Percentiles rank a stretch among this genome's conserved stretches.
phyloP scores from a whole-genome alignment of 257 asterid species.

The Ilex aquifolium region DNA sequence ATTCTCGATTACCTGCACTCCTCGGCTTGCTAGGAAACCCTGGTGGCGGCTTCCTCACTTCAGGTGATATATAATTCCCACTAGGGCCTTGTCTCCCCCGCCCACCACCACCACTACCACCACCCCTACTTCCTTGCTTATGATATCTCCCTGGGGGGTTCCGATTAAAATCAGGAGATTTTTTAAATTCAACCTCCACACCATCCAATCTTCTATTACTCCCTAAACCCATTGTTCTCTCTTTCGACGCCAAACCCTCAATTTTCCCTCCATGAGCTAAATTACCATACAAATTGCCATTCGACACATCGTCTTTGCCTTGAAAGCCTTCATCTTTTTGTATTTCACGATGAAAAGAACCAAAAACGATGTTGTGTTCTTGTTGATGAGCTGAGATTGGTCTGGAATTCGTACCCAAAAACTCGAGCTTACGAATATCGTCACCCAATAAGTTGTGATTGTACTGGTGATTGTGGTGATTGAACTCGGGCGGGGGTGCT shows the following conservation, averaged over 20 bases:
- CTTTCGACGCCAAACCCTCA: slow-evolving; percentile 15
- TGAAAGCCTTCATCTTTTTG: background rate
- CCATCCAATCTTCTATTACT: slow-evolving; percentile 25
- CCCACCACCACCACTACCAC: slow-evolving; percentile 11
- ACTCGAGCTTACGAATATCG: slow-evolving; percentile 23
- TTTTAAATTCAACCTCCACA: slow-evolving; percentile 21
- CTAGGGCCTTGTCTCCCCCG: slow-evolving; percentile 25
- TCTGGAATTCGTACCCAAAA: slow-evolving; percentile 17
- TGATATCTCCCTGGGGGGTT: slow-evolving; percentile 8
- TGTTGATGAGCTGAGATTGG: slow-evolving; percentile 17
- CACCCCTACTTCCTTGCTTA: background rate
- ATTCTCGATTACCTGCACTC: slow-evolving; percentile 24
- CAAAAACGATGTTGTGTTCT: slow-evolving; percentile 52
- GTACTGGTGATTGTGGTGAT: slow-evolving; percentile 32
- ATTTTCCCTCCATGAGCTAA: slow-evolving; percentile 15
- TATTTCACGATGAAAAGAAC: slow-evolving; percentile 33
- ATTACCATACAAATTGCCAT: slow-evolving; percentile 19
- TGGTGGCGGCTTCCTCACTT: slow-evolving; percentile 41
- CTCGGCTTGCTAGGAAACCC: slow-evolving; percentile 37
- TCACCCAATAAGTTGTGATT: slow-evolving; percentile 15
- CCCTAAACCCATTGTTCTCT: slow-evolving; percentile 16
- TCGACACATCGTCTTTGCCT: slow-evolving; percentile 6
- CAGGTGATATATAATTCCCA: slow-evolving; percentile 16
- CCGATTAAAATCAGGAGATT: slow-evolving; percentile 22
- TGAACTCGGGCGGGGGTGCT: slow-evolving; percentile 24